A percentile compares a stretch with the other conserved stretches of the same genome.
Evolutionary conservation across 2,329 filamentous ascomycete species (phyloP).

Genomic region (Colletotrichum graminicola): DNA sequence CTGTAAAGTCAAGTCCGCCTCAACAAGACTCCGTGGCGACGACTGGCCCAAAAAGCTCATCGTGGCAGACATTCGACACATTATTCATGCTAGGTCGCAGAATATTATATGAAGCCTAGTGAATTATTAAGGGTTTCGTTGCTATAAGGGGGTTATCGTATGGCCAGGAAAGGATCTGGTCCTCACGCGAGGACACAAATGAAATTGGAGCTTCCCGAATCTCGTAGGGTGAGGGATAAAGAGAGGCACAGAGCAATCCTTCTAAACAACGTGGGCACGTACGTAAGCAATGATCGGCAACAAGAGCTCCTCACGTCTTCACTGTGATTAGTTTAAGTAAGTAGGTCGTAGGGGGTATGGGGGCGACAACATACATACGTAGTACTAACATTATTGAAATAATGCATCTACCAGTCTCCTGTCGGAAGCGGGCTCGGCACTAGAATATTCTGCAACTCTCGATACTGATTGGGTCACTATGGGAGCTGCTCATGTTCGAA

Average conservation of each 20-base stretch:
- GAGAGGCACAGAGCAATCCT: too few relatives aligned
- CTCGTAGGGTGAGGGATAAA: not conserved
- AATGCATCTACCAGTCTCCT: too few relatives aligned
- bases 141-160: slow-evolving; percentile 5
- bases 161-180: slow-evolving; percentile 17
- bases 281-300: too few relatives aligned
- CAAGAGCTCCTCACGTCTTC: too few relatives aligned
- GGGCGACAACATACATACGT: too few relatives aligned
- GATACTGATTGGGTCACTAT: not conserved
- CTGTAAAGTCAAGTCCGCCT: slow-evolving; percentile 25
- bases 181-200: slow-evolving; percentile 17
- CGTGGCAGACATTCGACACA: slow-evolving; percentile 28
- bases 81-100: slow-evolving; percentile 23
- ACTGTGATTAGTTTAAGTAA: too few relatives aligned
- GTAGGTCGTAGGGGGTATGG: too few relatives aligned
- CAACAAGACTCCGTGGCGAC: slow-evolving; percentile 23
- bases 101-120: slow-evolving; percentile 17
- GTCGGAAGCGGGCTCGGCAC: not conserved
- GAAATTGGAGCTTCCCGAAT: slow-evolving; percentile 14
- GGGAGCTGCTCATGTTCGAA: not conserved
- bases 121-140: slow-evolving; percentile 8
- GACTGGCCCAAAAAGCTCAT: slow-evolving; percentile 26
- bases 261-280: too few relatives aligned
- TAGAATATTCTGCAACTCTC: not conserved
- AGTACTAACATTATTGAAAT: too few relatives aligned